phyloP scores from a whole-genome alignment of 225 moss, liverwort and hornwort species.

The Pseudoscleropodium purum region DNA sequence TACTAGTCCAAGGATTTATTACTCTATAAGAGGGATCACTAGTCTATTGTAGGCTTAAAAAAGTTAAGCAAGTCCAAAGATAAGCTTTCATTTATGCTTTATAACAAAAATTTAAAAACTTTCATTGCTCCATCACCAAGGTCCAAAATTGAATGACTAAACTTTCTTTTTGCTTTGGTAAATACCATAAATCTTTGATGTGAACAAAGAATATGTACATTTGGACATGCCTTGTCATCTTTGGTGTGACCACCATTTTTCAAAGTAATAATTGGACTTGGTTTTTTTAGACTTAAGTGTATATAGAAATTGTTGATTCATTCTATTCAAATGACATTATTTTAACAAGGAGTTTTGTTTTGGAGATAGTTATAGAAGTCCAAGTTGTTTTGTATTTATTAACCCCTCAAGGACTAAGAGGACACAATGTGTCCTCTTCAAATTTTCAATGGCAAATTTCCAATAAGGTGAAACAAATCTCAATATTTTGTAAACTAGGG shows the following conservation, averaged over 20 bases:
- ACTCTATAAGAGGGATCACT: neutral
- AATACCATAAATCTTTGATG: neutral
- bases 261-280: neutral
- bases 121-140: neutral
- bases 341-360: neutral
- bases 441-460: too few species aligned
- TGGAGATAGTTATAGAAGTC: neutral
- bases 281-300: too few species aligned
- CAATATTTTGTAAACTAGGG: too few species aligned
- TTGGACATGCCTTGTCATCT: neutral
- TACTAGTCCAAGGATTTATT: neutral
- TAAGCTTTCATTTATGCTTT: neutral
- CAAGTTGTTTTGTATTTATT: neutral
- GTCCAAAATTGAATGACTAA: neutral
- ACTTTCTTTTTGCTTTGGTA: neutral
- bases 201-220: accelerated
- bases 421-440: too few species aligned
- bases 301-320: neutral
- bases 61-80: neutral
- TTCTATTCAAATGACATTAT: neutral
- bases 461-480: too few species aligned
- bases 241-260: neutral
- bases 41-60: neutral
- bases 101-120: too few species aligned
- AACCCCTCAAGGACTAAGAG: too few species aligned